phyloP scores from a whole-genome alignment of 164 flowering plant genomes.

The grape (Vitis vinifera) region ASM3070453v1 NC_081819.1:18469501-18470000 shows the following conservation, averaged over 20 bases:
- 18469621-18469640: conserved; percentile 47
- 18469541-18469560: conserved; percentile 85
- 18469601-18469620: conserved; percentile 37
- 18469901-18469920: conserved; percentile 68
- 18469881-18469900: conserved; percentile 66
- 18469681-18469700: not conserved
- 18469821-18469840: conserved; percentile 68
- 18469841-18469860: conserved; percentile 50
- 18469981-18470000: conserved; percentile 79
- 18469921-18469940: conserved; percentile 64
- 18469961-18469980: conserved; percentile 72
- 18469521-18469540: conserved; percentile 70
- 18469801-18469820: conserved; percentile 45
- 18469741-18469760: not conserved
- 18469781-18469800: conserved; percentile 67
- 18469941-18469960: conserved; percentile 82
- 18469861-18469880: conserved; percentile 53
- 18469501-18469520: conserved; percentile 63
- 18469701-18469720: not conserved
- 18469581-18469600: conserved; percentile 26
- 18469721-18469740: not conserved
- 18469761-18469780: conserved; percentile 45
- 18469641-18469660: conserved; percentile 47
- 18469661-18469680: not conserved
- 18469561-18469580: conserved; percentile 27